phyloP scores from a whole-genome alignment of 139 green algal species.

The Chlamydomonas incerta region DNA sequence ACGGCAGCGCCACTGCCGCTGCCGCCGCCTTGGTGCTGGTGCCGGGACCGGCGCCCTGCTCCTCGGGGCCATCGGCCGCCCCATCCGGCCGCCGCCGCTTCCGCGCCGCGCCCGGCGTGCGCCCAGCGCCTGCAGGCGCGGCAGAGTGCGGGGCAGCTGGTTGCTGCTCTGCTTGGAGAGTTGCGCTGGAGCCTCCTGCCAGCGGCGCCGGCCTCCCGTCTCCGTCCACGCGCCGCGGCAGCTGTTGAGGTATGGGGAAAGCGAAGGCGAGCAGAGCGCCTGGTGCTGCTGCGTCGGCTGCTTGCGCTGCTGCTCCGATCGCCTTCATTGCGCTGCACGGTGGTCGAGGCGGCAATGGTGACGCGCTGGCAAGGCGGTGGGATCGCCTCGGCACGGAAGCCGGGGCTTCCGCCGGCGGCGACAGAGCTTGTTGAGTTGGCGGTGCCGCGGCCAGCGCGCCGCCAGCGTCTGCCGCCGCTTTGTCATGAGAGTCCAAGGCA shows the following conservation, averaged over 20 bases:
- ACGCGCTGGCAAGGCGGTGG: background rate
- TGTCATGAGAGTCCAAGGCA: background rate
- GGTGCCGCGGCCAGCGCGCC: background rate
- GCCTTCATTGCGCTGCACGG: background rate
- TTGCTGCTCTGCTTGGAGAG: too few species aligned
- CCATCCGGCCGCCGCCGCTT: background rate
- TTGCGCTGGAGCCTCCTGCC: too few species aligned
- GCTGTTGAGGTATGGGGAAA: too few species aligned
- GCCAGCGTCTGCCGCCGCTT: background rate
- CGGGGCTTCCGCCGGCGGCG: background rate
- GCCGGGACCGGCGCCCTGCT: background rate
- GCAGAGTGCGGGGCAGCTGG: background rate
- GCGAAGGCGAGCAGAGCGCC: too few species aligned
- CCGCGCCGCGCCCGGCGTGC: background rate
- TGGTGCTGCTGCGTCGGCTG: background rate
- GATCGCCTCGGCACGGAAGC: background rate
- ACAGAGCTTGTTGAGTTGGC: background rate
- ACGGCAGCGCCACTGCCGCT: too few species aligned
- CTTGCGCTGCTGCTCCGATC: background rate
- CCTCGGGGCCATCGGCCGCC: background rate
- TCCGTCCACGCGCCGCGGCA: too few species aligned
- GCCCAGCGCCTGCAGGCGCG: background rate
- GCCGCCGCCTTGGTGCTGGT: too few species aligned
- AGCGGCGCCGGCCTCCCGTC: too few species aligned
- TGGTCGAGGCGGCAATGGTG: background rate